These are phyloP conservation scores for Wickerhamiella dianesei DNA, from an alignment of 805 yeast genomes.

Conservation along the genomic window DNA sequence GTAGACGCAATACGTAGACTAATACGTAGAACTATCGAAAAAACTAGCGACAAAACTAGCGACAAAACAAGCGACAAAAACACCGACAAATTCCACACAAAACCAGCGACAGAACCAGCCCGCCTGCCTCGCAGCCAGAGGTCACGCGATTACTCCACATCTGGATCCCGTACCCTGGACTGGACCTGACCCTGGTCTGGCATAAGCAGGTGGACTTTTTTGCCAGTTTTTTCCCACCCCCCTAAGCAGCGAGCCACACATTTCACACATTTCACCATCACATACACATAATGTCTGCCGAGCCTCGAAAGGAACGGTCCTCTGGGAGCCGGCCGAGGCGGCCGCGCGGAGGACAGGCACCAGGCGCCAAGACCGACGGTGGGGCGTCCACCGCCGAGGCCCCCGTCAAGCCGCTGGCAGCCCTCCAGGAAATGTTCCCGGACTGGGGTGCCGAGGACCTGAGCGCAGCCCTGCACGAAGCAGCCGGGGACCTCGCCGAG, in stretches of 20 bases:
- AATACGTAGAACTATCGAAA: no score
- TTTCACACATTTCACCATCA: background rate
- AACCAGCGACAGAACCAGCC: no score
- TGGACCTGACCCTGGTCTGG: background rate
- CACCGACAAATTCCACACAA: no score
- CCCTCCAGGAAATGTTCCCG: conserved; percentile 77
- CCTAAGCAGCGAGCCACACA: background rate
- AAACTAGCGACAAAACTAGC: no score
- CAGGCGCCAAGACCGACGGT: conserved; percentile 1
- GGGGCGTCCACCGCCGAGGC: conserved; percentile 3
- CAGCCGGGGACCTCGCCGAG: conserved; percentile 54
- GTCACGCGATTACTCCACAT: background rate
- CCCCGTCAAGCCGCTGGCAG: conserved; percentile 16
- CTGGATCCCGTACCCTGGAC: background rate
- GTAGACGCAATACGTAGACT: no score
- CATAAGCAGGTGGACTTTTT: background rate
- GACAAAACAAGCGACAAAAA: no score
- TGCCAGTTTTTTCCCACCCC: background rate
- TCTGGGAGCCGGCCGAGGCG: conserved; percentile 4
- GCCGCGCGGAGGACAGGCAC: conserved; percentile 5
- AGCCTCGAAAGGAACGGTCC: conserved; percentile 7
- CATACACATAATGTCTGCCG: conserved; percentile 4
- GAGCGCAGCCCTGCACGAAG: conserved; percentile 58
- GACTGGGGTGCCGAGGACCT: conserved; percentile 89
- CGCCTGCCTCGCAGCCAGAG: no score